These are phyloP conservation scores for Akanthomyces lecanii DNA, from an alignment of 2,329 filamentous ascomycete species.

Conservation along the genomic window DNA sequence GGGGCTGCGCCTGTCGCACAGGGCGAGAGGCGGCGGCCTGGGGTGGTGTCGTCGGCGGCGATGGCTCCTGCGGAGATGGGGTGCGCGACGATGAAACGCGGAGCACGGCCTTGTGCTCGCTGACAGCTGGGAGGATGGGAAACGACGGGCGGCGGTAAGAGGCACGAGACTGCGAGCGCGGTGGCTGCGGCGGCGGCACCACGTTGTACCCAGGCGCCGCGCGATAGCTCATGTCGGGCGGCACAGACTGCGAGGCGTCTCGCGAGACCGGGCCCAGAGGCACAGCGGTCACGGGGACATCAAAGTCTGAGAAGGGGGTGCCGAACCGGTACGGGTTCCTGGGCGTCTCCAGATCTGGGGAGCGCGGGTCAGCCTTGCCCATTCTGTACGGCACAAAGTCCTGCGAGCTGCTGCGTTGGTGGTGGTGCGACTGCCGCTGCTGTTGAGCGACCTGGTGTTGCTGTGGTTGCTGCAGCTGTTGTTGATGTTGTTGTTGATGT, in stretches of 20 bases:
- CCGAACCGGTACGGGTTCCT: conserved; percentile 65
- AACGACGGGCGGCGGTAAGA: conserved; percentile 64
- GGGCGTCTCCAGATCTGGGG: conserved; percentile 55
- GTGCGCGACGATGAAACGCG: conserved; percentile 30
- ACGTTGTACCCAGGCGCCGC: conserved; percentile 18
- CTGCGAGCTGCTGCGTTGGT: conserved; percentile 13
- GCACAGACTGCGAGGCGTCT: conserved; percentile 83
- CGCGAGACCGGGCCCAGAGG: conserved; percentile 69
- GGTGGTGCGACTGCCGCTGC: conserved; percentile 6
- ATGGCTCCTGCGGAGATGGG: conserved; percentile 32
- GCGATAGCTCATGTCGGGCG: conserved; percentile 82
- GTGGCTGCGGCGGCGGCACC: conserved; percentile 28
- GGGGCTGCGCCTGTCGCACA: conserved; percentile 22
- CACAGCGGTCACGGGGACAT: conserved; percentile 75
- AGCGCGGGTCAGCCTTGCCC: conserved; percentile 47
- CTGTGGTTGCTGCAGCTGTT: conserved; percentile 10
- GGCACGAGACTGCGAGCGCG: conserved; percentile 50
- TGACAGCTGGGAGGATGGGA: conserved; percentile 62
- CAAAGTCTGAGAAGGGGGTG: conserved; percentile 89
- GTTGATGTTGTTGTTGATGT: background rate
- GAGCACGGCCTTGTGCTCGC: conserved; percentile 54
- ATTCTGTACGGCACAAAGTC: conserved; percentile 49
- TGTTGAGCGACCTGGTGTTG: background rate
- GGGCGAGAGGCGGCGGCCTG: conserved; percentile 24
- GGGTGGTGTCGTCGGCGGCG: conserved; percentile 27